Evolutionary conservation across 2,329 filamentous ascomycete species (phyloP), one percentile per base, ranked within the genome.

Genomic region (Pestalotiopsis sp.): DNA sequence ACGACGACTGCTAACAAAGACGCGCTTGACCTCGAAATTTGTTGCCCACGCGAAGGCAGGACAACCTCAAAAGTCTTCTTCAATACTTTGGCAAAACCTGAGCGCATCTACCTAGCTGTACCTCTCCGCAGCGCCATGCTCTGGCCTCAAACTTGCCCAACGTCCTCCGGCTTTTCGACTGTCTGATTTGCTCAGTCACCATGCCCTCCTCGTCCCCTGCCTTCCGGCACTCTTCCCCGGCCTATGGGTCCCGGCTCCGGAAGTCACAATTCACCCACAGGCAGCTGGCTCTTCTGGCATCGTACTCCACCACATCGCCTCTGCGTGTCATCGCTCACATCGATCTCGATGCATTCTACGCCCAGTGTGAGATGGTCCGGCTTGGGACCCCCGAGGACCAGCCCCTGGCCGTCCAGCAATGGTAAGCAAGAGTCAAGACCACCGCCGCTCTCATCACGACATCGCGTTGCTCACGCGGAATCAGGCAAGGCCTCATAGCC

Each of bases 281-380:
- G 70, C 91, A 98, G 66, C 86, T 98, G 17, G 86, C 89, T 41
- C 91, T 95, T 72, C 88, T 98, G 68, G 88, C 91, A 6, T 86
- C 90, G 11, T 94, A 88, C 73, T 90, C 89, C 41, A 85, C 91
- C 0, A 89, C 90, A 9, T 94, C 90, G 64, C 95, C 95, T 1
- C 85, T 99, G 45, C 91, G 96, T 60, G 92, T 97, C 36, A 90
- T 98, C 73, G 93, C 94, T 6, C 95, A 98, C 79, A 90, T 98
- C 71, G 96, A 99, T 76, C 90, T 99, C 69, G 96, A 99, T 87
- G 95, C 95, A 52, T 99, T 99, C 81, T 99, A 99, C 79, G 92
- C 93, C 3, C 96, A 99, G 83, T 98, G 94, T 78, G 96, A 99
- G 82, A 97, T 95, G 87, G 90, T 97, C 11, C 90, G 96, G 7